Evolutionary conservation across 2,329 filamentous ascomycete genomes (phyloP).

Genomic region (Fusarium sp.): DNA sequence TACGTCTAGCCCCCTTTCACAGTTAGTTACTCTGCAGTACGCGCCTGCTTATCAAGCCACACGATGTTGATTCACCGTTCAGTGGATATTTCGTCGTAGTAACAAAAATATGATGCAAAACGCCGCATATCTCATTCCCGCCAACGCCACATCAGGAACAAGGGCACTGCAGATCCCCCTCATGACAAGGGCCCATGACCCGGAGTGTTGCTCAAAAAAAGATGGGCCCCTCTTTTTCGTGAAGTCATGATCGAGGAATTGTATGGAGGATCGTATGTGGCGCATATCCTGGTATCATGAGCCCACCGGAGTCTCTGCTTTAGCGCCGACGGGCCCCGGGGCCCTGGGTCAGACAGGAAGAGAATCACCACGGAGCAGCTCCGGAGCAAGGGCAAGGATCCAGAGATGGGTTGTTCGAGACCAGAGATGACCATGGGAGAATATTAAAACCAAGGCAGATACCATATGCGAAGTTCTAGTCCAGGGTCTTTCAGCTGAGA

Average conservation of each 20-base stretch:
- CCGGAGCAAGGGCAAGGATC: conserved; percentile 17
- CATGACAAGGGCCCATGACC: conserved; percentile 43
- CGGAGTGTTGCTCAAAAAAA: conserved; percentile 22
- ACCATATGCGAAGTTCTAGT: background rate
- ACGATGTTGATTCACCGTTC: conserved; percentile 8
- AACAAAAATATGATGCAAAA: conserved; percentile 24
- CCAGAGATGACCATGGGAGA: background rate
- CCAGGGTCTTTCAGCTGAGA: conserved; percentile 13
- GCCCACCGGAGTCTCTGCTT: background rate
- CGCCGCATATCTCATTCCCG: conserved; percentile 27
- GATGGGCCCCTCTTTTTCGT: conserved; percentile 18
- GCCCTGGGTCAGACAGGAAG: conserved; percentile 11
- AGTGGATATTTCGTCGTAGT: background rate
- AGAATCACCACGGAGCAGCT: conserved; percentile 14
- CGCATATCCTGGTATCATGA: background rate
- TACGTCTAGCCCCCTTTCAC: background rate
- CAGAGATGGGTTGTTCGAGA: background rate
- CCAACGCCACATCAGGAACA: conserved; percentile 38
- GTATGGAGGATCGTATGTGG: conserved; percentile 24
- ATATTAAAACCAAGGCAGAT: conserved; percentile 9
- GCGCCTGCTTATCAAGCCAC: conserved; percentile 28
- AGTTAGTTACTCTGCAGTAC: background rate
- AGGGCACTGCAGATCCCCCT: conserved; percentile 36
- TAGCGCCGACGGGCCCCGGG: conserved; percentile 9
- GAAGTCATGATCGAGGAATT: conserved; percentile 40